Base-by-base conservation (phyloP, 352 stramenopile genomes). In the Globisporangium nunn region DNA sequence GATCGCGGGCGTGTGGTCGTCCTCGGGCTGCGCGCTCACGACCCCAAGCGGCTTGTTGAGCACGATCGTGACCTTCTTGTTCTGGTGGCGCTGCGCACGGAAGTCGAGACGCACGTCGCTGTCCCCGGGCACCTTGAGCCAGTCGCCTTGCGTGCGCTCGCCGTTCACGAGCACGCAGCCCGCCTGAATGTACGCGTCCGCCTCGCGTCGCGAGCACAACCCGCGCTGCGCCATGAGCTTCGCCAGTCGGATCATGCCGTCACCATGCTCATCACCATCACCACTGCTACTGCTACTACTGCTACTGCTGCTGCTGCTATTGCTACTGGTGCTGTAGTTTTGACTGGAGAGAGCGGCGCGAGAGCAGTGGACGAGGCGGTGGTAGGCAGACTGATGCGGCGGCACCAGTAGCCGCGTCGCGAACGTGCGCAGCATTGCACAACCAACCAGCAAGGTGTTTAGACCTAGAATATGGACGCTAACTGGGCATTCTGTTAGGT, bases 31-130 rank as follows among this genome's bases (percentile, higher is more conserved):
- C 12, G 79, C 85, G n/a, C 81, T 92, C 29, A 94, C 81, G 56
- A 68, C 75, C n/a, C 82, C 82, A 56, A 94, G 65, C 3, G 81
- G 84, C 51, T 94, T 94, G 67, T 94, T 94, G 46, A 94, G 65
- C 48, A 93, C 58, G 40, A 94, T 59, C 39, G 84, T 90, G 28
- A 91, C 76, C 61, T 92, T 94, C 50, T 85, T 81, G 49, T 70
- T 67, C 61, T 91, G 75, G 56, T 91, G 80, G 52, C 74, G 72
- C 59, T 87, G 73, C n/a, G 81, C 84, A 54, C 70, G 69, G 41
- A 75, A 79, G 47, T 80, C 74, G 41, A 93, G 74, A 30, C 59
- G 56, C 33, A 93, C 78, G 29, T 83, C 70, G 47, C 70, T 79
- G 43, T 88, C 71, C 8, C 52, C 52, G 14, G 75, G 64, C 33